Evolutionary conservation across 1,139 yeast genomes (phyloP).

Genomic region (Hemisphaericaspora xylofermentans): DNA sequence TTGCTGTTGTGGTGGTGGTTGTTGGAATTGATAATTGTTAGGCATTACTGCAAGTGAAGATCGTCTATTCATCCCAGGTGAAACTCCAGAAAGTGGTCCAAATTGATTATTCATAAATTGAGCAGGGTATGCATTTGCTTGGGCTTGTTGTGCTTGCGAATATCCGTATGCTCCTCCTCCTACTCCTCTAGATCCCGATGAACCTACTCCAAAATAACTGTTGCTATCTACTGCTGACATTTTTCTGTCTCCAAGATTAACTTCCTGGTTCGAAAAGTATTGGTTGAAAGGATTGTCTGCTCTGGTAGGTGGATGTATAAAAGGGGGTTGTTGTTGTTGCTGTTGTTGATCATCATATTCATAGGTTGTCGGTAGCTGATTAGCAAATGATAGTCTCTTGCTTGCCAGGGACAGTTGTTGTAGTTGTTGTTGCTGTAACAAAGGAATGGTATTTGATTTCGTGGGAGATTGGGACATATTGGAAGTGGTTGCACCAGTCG

Average conservation of each 20-base stretch:
- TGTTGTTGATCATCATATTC: slow-evolving; percentile 35
- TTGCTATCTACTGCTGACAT: slow-evolving; percentile 44
- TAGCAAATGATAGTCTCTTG: slow-evolving; percentile 41
- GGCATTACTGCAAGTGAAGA: slow-evolving; percentile 38
- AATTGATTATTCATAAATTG: slow-evolving; percentile 14
- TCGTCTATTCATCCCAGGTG: slow-evolving; percentile 22
- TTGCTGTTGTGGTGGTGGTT: too few species aligned
- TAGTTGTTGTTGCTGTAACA: slow-evolving; percentile 24
- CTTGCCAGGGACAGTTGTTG: slow-evolving; percentile 13
- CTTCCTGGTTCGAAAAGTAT: slow-evolving; percentile 44
- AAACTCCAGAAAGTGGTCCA: background rate
- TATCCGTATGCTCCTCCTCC: slow-evolving; percentile 9
- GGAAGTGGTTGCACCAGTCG: slow-evolving; percentile 16
- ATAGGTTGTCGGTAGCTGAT: slow-evolving; percentile 52
- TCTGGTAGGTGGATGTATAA: slow-evolving; percentile 46
- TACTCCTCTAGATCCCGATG: background rate
- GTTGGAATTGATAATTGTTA: slow-evolving; percentile 17
- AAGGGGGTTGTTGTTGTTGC: slow-evolving; percentile 24
- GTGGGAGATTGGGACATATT: slow-evolving; percentile 30
- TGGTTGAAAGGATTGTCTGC: slow-evolving; percentile 50
- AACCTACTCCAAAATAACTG: slow-evolving; percentile 14
- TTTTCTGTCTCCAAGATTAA: slow-evolving; percentile 36
- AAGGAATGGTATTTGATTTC: slow-evolving; percentile 22
- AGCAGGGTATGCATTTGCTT: slow-evolving; percentile 10
- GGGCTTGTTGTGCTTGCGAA: slow-evolving; percentile 5